A percentile compares a stretch with the other conserved stretches of the same genome.
phyloP scores from a whole-genome alignment of 2,329 filamentous ascomycete genomes.

The Aureobasidium leucospermi region DNA sequence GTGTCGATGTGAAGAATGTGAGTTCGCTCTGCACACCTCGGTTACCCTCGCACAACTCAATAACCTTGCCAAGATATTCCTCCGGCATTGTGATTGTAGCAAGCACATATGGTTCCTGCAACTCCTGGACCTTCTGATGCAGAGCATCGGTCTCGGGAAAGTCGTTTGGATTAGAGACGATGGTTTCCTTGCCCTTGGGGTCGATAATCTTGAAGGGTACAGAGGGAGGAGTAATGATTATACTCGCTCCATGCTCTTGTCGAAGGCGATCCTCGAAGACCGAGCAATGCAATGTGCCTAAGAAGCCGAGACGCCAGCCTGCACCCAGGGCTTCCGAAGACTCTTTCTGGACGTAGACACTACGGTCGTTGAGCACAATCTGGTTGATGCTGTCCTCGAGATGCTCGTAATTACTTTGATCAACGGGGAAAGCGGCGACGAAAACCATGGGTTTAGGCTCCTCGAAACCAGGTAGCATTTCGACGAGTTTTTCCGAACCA shows the following conservation, averaged over 20 bases:
- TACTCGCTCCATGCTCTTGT: constrained; percentile 87
- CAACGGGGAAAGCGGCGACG: constrained; percentile 89
- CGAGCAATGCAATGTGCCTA: constrained; percentile 97
- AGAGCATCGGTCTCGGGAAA: constrained; percentile 69
- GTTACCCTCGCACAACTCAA: constrained; percentile 87
- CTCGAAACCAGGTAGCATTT: constrained; percentile 84
- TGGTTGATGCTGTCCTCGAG: constrained; percentile 92
- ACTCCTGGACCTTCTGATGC: constrained; percentile 49
- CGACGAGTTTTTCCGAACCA: constrained; percentile 66
- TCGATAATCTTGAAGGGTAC: constrained; percentile 85
- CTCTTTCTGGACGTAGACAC: constrained; percentile 89
- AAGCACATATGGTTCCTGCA: constrained; percentile 68
- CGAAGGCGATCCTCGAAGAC: constrained; percentile 93
- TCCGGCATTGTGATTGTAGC: constrained; percentile 87
- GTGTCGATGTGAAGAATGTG: constrained; percentile 83
- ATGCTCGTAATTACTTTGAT: constrained; percentile 78
- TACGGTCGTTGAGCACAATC: constrained; percentile 88
- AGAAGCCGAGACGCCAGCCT: constrained; percentile 87
- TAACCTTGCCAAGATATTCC: constrained; percentile 88
- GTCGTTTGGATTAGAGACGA: constrained; percentile 78
- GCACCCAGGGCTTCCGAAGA: constrained; percentile 88
- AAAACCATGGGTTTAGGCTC: constrained; percentile 99
- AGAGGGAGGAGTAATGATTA: constrained; percentile 94
- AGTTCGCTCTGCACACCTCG: constrained; percentile 81
- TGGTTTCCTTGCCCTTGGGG: constrained; percentile 65